phyloP scores from a whole-genome alignment of 164 flowering plant genomes.

The Tetracentron sinense region DNA sequence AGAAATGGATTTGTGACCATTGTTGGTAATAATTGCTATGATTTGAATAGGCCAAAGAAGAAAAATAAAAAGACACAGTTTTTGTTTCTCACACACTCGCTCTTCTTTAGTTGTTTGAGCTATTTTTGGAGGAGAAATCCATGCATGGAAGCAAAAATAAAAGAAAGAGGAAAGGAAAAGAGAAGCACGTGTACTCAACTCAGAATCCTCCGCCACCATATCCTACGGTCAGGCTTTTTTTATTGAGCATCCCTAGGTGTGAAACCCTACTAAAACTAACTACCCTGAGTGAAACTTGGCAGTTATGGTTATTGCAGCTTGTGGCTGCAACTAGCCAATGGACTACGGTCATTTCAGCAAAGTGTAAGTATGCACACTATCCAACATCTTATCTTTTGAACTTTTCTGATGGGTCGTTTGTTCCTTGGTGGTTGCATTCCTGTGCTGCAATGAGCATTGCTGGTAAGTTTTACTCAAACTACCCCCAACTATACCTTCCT shows the following conservation, averaged over 20 bases:
- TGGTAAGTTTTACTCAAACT: no score
- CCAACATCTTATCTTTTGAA: no score
- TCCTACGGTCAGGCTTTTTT: constrained; percentile 36
- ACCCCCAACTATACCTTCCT: constrained; percentile 53
- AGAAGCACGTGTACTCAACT: constrained; percentile 66
- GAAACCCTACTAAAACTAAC: constrained; percentile 25
- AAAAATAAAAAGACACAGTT: constrained; percentile 17
- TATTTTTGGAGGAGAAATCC: constrained; percentile 79
- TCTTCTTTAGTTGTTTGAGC: constrained; percentile 18
- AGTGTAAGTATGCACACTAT: no score
- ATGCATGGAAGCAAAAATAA: constrained; percentile 80
- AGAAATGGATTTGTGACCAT: constrained; percentile 26
- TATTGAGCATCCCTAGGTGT: no score
- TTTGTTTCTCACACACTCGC: no score
- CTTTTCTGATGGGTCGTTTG: no score
- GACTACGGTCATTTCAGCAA: no score
- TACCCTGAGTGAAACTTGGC: no score
- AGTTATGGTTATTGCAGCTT: no score
- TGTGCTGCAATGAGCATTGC: no score
- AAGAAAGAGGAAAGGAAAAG: constrained; percentile 32
- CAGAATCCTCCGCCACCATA: constrained; percentile 46
- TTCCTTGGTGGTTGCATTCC: no score
- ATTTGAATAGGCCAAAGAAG: constrained; percentile 25
- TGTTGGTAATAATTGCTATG: constrained; percentile 40
- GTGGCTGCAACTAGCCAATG: no score